phyloP scores from a whole-genome alignment of 169 alveolate genomes.

The Eimeria falciformis region DNA sequence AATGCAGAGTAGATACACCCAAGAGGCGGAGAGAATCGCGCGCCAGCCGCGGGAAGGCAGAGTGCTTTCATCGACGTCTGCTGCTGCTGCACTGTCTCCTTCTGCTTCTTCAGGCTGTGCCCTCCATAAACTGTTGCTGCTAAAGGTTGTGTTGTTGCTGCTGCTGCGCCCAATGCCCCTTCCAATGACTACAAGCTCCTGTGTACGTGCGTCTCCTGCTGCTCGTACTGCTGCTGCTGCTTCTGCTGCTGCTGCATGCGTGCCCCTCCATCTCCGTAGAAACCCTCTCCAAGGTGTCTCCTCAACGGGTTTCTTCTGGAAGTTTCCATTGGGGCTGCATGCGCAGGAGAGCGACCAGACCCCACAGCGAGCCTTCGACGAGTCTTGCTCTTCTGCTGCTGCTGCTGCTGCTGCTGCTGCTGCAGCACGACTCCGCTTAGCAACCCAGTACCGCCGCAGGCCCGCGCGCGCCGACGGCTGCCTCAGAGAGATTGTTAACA shows the following conservation, averaged over 20 bases:
- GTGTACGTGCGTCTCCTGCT: constrained; percentile 55
- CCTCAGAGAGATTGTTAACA: constrained; percentile 7
- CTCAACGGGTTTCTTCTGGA: not conserved
- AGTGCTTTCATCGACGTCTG: constrained; percentile 6
- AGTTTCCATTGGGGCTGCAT: constrained; percentile 29
- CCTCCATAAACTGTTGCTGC: constrained; percentile 19
- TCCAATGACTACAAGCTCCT: constrained; percentile 13
- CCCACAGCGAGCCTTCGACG: constrained; percentile 1
- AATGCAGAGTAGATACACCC: constrained; percentile 40
- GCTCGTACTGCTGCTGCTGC: constrained; percentile 35
- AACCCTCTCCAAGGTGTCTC: constrained; percentile 27
- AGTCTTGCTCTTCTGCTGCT: not conserved
- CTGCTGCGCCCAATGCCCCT: not conserved
- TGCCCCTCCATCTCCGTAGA: constrained; percentile 24
- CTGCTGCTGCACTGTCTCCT: not conserved
- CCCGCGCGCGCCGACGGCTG: constrained; percentile 43
- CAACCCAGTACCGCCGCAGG: constrained; percentile 41
- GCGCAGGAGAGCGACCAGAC: constrained; percentile 27
- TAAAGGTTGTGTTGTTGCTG: not conserved
- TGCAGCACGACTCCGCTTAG: constrained; percentile 43
- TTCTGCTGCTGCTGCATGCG: constrained; percentile 46
- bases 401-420: constrained; percentile 21
- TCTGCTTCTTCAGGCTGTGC: not conserved
- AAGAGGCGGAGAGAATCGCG: not conserved
- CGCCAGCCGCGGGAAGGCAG: constrained; percentile 59